Conservation (phyloP, 208 protist genomes). For the Acanthamoeba castellanii region DNA sequence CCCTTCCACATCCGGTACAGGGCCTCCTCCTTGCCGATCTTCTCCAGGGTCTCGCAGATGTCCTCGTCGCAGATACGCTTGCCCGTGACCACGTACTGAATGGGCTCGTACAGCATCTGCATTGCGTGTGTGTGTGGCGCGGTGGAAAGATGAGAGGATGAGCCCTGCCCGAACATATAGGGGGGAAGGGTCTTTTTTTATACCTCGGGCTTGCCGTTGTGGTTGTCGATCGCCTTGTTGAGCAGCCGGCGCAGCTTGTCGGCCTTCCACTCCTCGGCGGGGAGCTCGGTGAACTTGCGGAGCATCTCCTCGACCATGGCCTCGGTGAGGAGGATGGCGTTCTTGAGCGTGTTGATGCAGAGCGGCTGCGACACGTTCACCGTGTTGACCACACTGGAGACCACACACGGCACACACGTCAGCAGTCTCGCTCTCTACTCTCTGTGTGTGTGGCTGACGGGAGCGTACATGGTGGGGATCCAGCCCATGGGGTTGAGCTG, state of each 20-base stretch:
- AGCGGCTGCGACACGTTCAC: constrained; percentile 50
- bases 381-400: neutral
- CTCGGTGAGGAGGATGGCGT: constrained; percentile 39
- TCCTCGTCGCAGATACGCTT: constrained; percentile 37
- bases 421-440: neutral
- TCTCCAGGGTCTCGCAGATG: neutral
- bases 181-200: too few species aligned
- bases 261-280: constrained; percentile 49
- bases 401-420: neutral
- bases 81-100: constrained; percentile 41
- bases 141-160: neutral
- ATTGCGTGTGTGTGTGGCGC: neutral
- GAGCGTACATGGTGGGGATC: constrained; percentile 32
- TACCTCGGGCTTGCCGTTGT: constrained; percentile 52
- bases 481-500: constrained; percentile 63
- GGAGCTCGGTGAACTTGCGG: neutral
- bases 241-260: constrained; percentile 42
- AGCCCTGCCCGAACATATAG: neutral
- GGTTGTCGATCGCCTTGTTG: constrained; percentile 25
- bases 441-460: neutral
- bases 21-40: constrained; percentile 9
- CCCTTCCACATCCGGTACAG: constrained; percentile 42
- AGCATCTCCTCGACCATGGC: constrained; percentile 60
- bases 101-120: constrained; percentile 56
- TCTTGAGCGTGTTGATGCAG: constrained; percentile 52